Evolutionary conservation across 2,329 filamentous ascomycete species (phyloP).

Genomic region (Fusarium stilboides): DNA sequence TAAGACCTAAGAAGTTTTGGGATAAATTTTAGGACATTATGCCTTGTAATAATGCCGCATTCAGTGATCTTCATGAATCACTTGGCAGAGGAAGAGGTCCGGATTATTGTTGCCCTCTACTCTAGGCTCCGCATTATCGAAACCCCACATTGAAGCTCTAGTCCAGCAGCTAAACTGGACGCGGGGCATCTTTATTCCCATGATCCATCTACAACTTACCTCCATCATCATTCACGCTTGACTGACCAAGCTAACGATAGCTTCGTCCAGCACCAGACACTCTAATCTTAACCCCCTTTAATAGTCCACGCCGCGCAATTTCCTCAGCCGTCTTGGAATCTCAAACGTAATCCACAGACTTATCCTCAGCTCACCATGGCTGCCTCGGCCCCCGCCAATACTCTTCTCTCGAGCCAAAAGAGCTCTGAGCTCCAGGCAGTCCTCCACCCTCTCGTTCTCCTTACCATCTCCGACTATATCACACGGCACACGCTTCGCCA

Average conservation of each 20-base stretch:
- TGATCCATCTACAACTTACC: constrained; percentile 7
- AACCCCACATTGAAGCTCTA: constrained; percentile 26
- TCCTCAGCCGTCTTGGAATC: constrained; percentile 1
- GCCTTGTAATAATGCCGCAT: no score
- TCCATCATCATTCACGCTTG: constrained; percentile 22
- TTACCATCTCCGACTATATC: constrained; percentile 97
- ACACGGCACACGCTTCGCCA: constrained; percentile 88
- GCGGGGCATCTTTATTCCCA: constrained; percentile 40
- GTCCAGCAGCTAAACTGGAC: constrained; percentile 4
- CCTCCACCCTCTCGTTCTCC: constrained; percentile 93
- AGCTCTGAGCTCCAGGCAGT: constrained; percentile 83
- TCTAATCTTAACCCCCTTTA: constrained; percentile 10
- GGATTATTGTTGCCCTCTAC: no score
- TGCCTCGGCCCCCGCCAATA: constrained; percentile 60
- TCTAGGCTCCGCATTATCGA: not conserved
- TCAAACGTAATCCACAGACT: not conserved
- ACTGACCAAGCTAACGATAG: constrained; percentile 26
- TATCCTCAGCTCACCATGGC: constrained; percentile 61
- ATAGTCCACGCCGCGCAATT: not conserved
- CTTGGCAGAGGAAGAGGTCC: no score
- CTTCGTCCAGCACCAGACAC: constrained; percentile 15
- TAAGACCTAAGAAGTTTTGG: no score
- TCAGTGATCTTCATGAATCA: no score
- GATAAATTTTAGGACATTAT: no score
- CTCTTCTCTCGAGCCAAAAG: constrained; percentile 76